phyloP scores from a whole-genome alignment of 2,329 filamentous ascomycete genomes.

The Microsporum canis region DNA sequence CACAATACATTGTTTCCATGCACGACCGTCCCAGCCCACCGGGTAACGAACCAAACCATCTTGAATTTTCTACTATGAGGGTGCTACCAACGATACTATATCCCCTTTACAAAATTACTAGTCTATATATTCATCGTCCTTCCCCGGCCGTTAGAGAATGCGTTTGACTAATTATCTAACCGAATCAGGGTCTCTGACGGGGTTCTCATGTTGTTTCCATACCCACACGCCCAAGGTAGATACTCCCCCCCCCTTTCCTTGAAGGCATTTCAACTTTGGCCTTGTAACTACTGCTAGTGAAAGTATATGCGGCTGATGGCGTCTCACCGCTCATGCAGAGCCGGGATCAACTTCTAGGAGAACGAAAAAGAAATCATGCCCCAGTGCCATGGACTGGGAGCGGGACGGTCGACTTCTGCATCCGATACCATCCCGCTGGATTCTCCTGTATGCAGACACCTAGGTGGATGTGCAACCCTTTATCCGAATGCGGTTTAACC shows the following conservation, averaged over 20 bases:
- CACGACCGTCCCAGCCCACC: background rate
- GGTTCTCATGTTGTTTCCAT: too few relatives aligned
- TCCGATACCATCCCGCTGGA: background rate
- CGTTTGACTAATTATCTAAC: too few relatives aligned
- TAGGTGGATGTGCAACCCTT: background rate
- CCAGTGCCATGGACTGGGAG: background rate
- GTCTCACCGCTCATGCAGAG: slow-evolving; percentile 3
- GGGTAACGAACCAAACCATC: background rate
- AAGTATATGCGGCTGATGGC: background rate
- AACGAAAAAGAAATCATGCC: slow-evolving; percentile 1
- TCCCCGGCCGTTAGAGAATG: background rate
- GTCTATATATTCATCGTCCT: background rate
- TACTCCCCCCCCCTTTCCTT: background rate
- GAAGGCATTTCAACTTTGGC: background rate
- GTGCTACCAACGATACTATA: background rate
- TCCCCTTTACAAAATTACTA: too few relatives aligned
- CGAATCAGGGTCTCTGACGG: too few relatives aligned
- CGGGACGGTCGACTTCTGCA: background rate
- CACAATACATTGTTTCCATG: background rate
- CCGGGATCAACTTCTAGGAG: background rate
- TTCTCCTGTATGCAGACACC: background rate
- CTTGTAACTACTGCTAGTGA: background rate
- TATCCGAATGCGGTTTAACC: background rate
- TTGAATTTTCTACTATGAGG: background rate
- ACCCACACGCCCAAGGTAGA: too few relatives aligned